These are phyloP conservation scores for Scedosporium dehoogii DNA, from an alignment of 2,329 filamentous ascomycete genomes.

Conservation along the genomic window DNA sequence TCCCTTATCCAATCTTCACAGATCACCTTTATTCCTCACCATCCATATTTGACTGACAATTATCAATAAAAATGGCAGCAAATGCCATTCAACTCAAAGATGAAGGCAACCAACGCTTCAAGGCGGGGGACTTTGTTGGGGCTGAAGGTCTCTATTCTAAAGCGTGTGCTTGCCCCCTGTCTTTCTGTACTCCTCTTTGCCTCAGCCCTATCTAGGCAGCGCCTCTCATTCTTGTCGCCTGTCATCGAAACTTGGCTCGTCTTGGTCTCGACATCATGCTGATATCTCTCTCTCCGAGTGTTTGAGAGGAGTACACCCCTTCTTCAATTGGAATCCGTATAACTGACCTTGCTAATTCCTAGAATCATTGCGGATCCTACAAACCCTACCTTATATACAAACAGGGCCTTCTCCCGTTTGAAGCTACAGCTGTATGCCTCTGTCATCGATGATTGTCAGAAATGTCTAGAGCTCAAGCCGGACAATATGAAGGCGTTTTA, in stretches of 20 bases:
- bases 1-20: too few relatives aligned
- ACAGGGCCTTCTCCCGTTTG: conserved; percentile 74
- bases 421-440: conserved; percentile 64
- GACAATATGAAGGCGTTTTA: conserved; percentile 72
- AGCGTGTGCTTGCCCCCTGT: conserved; percentile 38
- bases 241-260: neutral
- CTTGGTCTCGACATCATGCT: neutral
- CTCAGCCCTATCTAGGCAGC: neutral
- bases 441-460: conserved; percentile 67
- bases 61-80: conserved; percentile 13
- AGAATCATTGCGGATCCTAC: conserved; percentile 69
- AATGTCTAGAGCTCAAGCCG: conserved; percentile 59
- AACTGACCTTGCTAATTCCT: conserved; percentile 1
- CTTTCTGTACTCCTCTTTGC: neutral
- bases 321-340: neutral
- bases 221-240: neutral
- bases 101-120: conserved; percentile 56
- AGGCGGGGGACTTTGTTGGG: conserved; percentile 49
- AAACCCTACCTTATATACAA: conserved; percentile 77
- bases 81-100: conserved; percentile 35
- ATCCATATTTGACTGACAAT: neutral
- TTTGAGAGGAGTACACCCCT: neutral
- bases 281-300: too few relatives aligned
- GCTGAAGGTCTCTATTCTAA: conserved; percentile 65
- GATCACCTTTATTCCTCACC: neutral